These are phyloP conservation scores for Melampsora americana DNA, from an alignment of 1,284 basidiomycete species.

Conservation along the genomic window DNA sequence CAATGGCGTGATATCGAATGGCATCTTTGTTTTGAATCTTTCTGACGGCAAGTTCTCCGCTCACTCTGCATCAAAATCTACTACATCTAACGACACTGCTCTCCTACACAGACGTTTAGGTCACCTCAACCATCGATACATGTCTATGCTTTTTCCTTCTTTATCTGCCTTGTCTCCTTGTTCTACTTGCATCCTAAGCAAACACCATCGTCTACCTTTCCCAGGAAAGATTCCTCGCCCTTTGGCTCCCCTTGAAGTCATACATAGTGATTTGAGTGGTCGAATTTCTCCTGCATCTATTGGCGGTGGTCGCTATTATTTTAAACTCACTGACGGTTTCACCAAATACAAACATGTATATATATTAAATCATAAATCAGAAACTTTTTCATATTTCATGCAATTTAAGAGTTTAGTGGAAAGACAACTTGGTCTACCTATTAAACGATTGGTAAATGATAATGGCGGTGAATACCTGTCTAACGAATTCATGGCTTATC, in stretches of 20 bases:
- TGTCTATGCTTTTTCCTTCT: not conserved
- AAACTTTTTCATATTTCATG: not conserved
- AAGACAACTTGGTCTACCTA: conserved; percentile 47
- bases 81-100: not conserved
- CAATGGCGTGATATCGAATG: no score
- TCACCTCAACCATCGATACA: not conserved
- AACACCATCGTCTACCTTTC: not conserved
- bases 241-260: not conserved
- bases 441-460: conserved; percentile 54
- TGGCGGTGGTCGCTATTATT: not conserved
- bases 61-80: not conserved
- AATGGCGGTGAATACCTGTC: conserved; percentile 52
- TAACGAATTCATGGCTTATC: conserved; percentile 50
- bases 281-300: not conserved
- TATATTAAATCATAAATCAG: no score
- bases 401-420: conserved; percentile 38
- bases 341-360: no score
- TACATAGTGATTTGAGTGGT: no score
- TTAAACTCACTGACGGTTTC: not conserved
- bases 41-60: no score
- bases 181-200: not conserved
- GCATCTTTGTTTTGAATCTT: no score
- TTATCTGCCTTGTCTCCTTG: not conserved
- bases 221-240: not conserved
- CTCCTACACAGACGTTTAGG: not conserved